A percentile compares a stretch with the other conserved stretches of the same genome.
Evolutionary conservation across 345 rosid genomes (phyloP).

Genomic region (Syzygium oleosum): DNA sequence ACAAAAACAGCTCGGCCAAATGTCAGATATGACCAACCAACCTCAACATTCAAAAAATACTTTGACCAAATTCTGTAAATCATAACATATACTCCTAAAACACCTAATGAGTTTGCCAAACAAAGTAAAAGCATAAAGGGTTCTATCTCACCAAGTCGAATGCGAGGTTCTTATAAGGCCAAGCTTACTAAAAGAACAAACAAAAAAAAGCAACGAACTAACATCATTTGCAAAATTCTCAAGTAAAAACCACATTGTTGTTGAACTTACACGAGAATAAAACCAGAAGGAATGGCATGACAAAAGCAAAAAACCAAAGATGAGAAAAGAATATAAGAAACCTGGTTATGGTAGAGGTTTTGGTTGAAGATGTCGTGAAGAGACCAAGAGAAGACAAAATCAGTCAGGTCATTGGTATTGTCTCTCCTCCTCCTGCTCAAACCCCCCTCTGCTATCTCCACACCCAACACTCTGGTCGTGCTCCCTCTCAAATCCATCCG

Average conservation of each 20-base stretch:
- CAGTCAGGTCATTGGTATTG: neutral
- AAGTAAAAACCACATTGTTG: neutral
- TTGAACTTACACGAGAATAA: neutral
- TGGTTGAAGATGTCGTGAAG: conserved; percentile 20
- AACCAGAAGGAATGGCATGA: neutral
- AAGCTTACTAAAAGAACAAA: neutral
- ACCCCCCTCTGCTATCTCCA: neutral
- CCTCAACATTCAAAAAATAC: neutral
- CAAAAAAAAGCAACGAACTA: neutral
- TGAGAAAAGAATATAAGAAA: neutral
- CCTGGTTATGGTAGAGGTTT: conserved; percentile 22
- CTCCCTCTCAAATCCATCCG: neutral
- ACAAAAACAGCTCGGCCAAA: neutral
- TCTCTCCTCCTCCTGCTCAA: neutral
- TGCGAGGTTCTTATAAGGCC: neutral
- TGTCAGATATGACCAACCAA: neutral
- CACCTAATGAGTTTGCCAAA: neutral
- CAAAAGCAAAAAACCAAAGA: neutral
- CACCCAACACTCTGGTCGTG: neutral
- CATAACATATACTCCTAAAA: neutral
- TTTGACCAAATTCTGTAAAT: neutral
- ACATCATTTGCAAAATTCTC: neutral
- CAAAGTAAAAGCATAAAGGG: neutral
- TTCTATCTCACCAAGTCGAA: neutral
- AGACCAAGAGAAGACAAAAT: conserved; percentile 25